Percentiles rank a stretch among this genome's conserved stretches.
Conservation (phyloP, 257 asterid species). For the Solanum tarijense region DNA sequence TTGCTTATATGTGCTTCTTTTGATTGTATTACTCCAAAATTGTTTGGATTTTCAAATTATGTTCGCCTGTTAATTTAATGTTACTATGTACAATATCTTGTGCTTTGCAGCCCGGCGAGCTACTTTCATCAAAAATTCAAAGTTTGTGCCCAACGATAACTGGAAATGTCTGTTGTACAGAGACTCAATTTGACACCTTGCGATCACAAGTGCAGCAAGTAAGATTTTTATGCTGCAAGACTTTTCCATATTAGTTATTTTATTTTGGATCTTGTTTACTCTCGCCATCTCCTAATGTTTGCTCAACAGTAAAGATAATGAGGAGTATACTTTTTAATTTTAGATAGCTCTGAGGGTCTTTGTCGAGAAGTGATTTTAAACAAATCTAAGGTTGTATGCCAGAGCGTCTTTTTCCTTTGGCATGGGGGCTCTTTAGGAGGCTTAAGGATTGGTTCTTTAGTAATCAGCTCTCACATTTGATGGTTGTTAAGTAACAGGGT, state of each 20-base stretch:
- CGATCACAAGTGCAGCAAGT: constrained; percentile 95
- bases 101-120: constrained; percentile 56
- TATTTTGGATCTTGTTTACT: neutral
- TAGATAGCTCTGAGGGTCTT: neutral
- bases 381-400: neutral
- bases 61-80: neutral
- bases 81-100: neutral
- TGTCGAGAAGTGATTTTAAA: neutral
- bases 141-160: constrained; percentile 95
- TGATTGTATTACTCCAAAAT: neutral
- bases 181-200: constrained; percentile 68
- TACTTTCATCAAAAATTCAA: constrained; percentile 80
- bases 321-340: neutral
- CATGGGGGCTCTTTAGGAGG: neutral
- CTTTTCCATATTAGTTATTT: neutral
- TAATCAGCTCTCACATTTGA: neutral
- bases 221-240: constrained; percentile 16
- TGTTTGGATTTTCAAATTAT: neutral
- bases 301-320: neutral
- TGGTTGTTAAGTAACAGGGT: neutral
- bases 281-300: neutral
- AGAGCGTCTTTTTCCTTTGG: neutral
- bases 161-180: constrained; percentile 90
- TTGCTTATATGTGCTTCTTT: neutral
- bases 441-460: neutral